Conservation (phyloP, 371 early-diverging fungal species). For the Mucor lusitanicus region DNA sequence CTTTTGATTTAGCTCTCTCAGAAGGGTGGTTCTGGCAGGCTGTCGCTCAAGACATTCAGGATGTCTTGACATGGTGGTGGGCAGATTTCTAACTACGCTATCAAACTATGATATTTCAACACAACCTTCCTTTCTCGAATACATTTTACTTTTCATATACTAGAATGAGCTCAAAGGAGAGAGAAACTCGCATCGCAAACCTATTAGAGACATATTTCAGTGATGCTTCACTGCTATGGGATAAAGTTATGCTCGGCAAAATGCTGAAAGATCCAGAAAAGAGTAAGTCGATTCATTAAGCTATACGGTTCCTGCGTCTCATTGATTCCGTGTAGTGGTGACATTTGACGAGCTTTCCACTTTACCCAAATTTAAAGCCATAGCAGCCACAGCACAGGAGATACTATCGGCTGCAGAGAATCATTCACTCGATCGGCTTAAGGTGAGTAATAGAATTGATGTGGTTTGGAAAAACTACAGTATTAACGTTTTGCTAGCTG, state of each 20-base stretch:
- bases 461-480: neutral
- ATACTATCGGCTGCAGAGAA: conserved; percentile 23
- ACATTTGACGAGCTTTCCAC: conserved; percentile 19
- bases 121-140: neutral
- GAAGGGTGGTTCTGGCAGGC: no score
- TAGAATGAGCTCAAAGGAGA: neutral
- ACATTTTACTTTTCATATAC: neutral
- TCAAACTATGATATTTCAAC: neutral
- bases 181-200: conserved; percentile 24
- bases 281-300: conserved; percentile 22
- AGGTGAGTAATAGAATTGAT: conserved; percentile 10
- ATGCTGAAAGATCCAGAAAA: conserved; percentile 27
- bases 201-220: conserved; percentile 44
- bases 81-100: neutral
- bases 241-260: conserved; percentile 36
- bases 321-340: conserved; percentile 22
- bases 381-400: conserved; percentile 28
- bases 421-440: conserved; percentile 11
- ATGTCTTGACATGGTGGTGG: neutral
- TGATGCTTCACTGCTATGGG: conserved; percentile 45
- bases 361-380: conserved; percentile 22
- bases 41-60: no score
- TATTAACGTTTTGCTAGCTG: neutral
- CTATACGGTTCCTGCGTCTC: neutral
- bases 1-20: no score